phyloP scores from a whole-genome alignment of 1,139 yeast genomes.

The Pichia sp. region DNA sequence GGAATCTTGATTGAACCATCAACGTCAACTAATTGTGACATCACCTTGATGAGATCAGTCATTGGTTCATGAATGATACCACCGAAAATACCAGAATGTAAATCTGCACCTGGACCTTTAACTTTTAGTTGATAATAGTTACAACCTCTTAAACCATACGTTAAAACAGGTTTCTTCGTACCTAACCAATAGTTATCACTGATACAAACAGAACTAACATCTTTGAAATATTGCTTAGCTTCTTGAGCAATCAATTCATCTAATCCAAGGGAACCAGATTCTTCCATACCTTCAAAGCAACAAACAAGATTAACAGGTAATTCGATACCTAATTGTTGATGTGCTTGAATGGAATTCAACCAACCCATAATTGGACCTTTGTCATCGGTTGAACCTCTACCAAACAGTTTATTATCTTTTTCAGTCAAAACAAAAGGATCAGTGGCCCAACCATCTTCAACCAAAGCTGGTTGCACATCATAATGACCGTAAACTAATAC shows the following conservation, averaged over 20 bases:
- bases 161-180: slow-evolving; percentile 89
- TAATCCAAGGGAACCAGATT: slow-evolving; percentile 88
- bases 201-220: slow-evolving; percentile 90
- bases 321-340: slow-evolving; percentile 72
- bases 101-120: slow-evolving; percentile 92
- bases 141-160: slow-evolving; percentile 96
- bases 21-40: slow-evolving; percentile 70
- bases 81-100: slow-evolving; percentile 96
- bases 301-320: slow-evolving; percentile 88
- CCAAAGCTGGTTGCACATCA: slow-evolving; percentile 93
- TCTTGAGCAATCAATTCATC: slow-evolving; percentile 76
- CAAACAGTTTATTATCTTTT: slow-evolving; percentile 61
- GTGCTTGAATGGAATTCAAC: slow-evolving; percentile 91
- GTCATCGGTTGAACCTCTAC: slow-evolving; percentile 95
- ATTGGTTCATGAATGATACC: slow-evolving; percentile 97
- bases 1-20: slow-evolving; percentile 80
- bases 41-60: slow-evolving; percentile 78
- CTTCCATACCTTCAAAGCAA: slow-evolving; percentile 99
- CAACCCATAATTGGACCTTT: slow-evolving; percentile 98
- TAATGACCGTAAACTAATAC: slow-evolving; percentile 93
- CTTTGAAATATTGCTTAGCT: slow-evolving; percentile 71
- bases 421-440: slow-evolving; percentile 78
- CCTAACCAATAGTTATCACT: slow-evolving; percentile 99
- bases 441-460: slow-evolving; percentile 91
- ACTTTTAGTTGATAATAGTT: slow-evolving; percentile 80